A percentile compares a stretch with the other conserved stretches of the same genome.
phyloP scores from a whole-genome alignment of 2,329 filamentous ascomycete genomes.

The Pseudocercospora eumusae region DNA sequence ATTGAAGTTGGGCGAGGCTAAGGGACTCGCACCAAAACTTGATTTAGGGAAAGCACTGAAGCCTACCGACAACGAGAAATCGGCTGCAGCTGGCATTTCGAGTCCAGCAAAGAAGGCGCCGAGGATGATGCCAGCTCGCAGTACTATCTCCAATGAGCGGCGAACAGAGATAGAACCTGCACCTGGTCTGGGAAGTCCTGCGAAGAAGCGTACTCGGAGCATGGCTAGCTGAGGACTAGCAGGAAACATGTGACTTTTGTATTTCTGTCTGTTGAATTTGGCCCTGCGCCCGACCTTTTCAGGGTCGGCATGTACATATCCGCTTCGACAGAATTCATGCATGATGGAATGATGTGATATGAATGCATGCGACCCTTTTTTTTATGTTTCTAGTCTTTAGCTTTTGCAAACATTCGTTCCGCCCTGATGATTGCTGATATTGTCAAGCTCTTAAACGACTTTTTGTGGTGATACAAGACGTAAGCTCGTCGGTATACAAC shows the following conservation, averaged over 20 bases:
- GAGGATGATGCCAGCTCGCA: slow-evolving; percentile 30
- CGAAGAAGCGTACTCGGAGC: slow-evolving; percentile 30
- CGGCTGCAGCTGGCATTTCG: slow-evolving; percentile 21
- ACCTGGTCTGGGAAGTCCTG: slow-evolving; percentile 30
- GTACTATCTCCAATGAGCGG: slow-evolving; percentile 8
- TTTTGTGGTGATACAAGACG: too few species aligned
- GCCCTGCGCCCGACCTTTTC: neutral
- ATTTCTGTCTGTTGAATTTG: neutral
- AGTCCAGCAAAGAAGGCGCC: slow-evolving; percentile 41
- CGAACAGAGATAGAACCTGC: slow-evolving; percentile 12
- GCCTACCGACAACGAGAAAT: slow-evolving; percentile 14
- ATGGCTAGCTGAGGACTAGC: slow-evolving; percentile 1
- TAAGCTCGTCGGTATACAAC: too few species aligned
- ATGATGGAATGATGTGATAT: neutral
- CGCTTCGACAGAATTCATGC: neutral
- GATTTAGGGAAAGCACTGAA: slow-evolving; percentile 28
- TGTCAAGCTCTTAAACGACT: too few species aligned
- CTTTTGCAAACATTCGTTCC: too few species aligned
- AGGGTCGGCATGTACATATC: neutral
- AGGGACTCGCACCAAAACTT: slow-evolving; percentile 31
- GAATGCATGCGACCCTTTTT: neutral
- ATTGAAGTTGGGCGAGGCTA: slow-evolving; percentile 14
- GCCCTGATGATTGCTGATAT: too few species aligned
- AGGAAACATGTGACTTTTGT: neutral
- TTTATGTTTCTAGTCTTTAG: neutral